phyloP scores from a whole-genome alignment of 169 alveolate species.

The Eimeria falciformis region DNA sequence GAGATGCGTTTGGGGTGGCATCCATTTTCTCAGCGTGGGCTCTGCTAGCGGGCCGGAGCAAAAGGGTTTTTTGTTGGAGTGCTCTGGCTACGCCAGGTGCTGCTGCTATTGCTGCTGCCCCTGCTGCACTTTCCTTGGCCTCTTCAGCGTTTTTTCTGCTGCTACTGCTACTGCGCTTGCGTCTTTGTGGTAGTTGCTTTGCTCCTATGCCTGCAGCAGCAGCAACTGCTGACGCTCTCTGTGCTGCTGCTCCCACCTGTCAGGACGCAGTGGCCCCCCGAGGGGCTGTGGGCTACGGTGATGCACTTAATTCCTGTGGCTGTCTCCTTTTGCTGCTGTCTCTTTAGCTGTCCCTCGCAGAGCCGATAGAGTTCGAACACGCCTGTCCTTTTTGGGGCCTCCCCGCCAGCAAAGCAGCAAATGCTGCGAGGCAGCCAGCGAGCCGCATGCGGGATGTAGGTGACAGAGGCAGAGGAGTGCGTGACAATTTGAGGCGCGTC shows the following conservation, averaged over 20 bases:
- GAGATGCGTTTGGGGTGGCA: too few species aligned
- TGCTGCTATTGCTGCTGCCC: background rate
- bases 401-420: constrained; percentile 34
- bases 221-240: background rate
- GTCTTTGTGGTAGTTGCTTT: background rate
- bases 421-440: constrained; percentile 13
- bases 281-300: constrained; percentile 5
- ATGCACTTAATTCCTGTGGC: background rate
- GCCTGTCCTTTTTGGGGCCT: constrained; percentile 8
- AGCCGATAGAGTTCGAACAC: background rate
- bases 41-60: too few species aligned
- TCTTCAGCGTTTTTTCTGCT: background rate
- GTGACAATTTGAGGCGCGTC: constrained; percentile 15
- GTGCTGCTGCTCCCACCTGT: background rate
- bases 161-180: background rate
- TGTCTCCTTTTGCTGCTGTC: background rate
- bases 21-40: too few species aligned
- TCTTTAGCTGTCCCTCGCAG: background rate
- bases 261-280: background rate
- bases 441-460: constrained; percentile 16
- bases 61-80: too few species aligned
- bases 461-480: background rate
- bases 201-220: background rate
- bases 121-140: background rate
- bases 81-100: background rate